Conservation (phyloP, 2,329 filamentous ascomycete genomes). For the Thelonectria discophora region DNA sequence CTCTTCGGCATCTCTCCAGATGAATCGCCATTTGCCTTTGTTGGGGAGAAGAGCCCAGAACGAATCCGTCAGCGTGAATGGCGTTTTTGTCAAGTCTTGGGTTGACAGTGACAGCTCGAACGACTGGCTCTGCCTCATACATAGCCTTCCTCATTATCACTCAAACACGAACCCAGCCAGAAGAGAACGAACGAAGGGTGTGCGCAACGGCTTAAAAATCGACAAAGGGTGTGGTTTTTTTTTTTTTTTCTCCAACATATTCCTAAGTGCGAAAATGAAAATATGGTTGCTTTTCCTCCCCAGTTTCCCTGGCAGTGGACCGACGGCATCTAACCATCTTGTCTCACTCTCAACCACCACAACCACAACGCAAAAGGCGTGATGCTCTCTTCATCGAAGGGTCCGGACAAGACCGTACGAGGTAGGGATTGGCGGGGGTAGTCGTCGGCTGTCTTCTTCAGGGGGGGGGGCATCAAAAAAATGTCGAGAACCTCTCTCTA, state of each 20-base stretch:
- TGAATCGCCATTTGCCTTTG: too few relatives aligned
- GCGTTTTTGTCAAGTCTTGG: too few relatives aligned
- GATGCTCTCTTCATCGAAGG: background rate
- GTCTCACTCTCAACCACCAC: too few relatives aligned
- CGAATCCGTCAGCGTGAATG: too few relatives aligned
- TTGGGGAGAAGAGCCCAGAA: too few relatives aligned
- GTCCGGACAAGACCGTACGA: background rate
- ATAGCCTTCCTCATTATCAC: too few relatives aligned
- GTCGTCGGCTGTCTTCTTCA: background rate
- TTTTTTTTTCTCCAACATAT: background rate
- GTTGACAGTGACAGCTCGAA: too few relatives aligned
- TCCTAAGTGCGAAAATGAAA: background rate
- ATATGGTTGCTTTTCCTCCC: background rate
- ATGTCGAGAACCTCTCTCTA: background rate
- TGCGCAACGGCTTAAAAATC: background rate
- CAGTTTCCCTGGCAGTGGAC: too few relatives aligned
- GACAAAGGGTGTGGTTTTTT: conserved; percentile 2
- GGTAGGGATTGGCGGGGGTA: conserved; percentile 9
- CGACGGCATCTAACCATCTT: too few relatives aligned
- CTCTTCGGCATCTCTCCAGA: background rate
- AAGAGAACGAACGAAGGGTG: background rate
- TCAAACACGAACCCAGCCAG: background rate
- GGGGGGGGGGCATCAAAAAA: conserved; percentile 1
- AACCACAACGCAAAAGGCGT: too few relatives aligned
- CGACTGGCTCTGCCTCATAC: too few relatives aligned